Evolutionary conservation across 2,329 filamentous ascomycete species (phyloP).

Genomic region (Trichoderma sp.): DNA sequence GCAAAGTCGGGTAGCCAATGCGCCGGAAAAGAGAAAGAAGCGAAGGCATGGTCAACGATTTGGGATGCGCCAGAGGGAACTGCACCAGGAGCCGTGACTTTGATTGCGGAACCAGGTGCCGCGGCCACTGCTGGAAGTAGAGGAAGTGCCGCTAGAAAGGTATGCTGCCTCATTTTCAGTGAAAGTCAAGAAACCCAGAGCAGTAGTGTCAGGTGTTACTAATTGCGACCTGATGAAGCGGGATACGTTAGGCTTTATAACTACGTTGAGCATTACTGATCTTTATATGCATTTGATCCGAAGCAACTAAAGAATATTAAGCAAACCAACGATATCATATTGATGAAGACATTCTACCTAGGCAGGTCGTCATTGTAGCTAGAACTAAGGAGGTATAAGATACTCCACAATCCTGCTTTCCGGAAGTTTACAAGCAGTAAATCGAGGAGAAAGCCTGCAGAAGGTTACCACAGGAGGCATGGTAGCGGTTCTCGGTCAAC

Average conservation of each 20-base stretch:
- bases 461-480: neutral
- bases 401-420: neutral
- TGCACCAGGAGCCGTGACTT: neutral
- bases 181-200: neutral
- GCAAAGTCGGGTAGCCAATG: constrained; percentile 19
- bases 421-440: neutral
- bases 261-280: neutral
- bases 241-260: neutral
- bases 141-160: neutral
- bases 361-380: constrained; percentile 11
- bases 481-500: constrained; percentile 2
- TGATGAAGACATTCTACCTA: constrained; percentile 4
- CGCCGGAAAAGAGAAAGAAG: constrained; percentile 14
- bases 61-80: neutral
- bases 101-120: neutral
- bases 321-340: neutral
- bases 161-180: neutral
- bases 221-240: no score
- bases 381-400: neutral
- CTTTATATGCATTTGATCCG: neutral
- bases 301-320: neutral
- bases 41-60: constrained; percentile 17
- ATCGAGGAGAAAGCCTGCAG: neutral
- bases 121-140: neutral
- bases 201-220: no score